Percentiles rank a stretch among this genome's conserved stretches.
phyloP scores from a whole-genome alignment of 116 monocot species.

The Papilionanthe hybrid region DNA sequence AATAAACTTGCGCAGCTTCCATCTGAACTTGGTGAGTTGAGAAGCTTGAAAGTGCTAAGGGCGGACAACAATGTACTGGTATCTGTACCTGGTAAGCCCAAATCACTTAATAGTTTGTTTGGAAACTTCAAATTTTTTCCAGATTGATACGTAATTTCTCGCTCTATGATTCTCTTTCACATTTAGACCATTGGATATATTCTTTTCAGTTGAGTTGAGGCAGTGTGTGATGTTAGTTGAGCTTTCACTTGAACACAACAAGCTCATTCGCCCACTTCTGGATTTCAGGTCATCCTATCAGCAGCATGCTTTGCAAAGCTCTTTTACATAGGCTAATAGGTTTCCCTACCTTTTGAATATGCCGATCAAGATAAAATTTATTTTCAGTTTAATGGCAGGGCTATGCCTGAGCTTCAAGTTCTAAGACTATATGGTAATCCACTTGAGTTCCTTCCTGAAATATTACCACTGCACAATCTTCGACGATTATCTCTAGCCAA shows the following conservation, averaged over 20 bases:
- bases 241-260: constrained; percentile 89
- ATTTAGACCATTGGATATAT: constrained; percentile 3
- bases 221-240: constrained; percentile 86
- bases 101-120: neutral
- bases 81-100: constrained; percentile 78
- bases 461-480: constrained; percentile 78
- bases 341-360: constrained; percentile 6
- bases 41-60: constrained; percentile 62
- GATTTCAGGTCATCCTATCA: constrained; percentile 87
- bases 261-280: constrained; percentile 83
- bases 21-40: constrained; percentile 74
- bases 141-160: neutral
- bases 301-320: constrained; percentile 11
- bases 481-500: constrained; percentile 90
- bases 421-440: constrained; percentile 93
- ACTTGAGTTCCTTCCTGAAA: constrained; percentile 98
- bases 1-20: constrained; percentile 67
- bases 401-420: constrained; percentile 83
- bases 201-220: constrained; percentile 73
- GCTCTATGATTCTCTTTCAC: neutral
- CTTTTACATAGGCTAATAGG: neutral
- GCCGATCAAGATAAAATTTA: constrained; percentile 28
- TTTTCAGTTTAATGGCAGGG: constrained; percentile 70
- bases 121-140: neutral
- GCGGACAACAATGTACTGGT: constrained; percentile 80